Conservation (phyloP, 305 asterid genomes). For the Euphrasia arctica region DNA sequence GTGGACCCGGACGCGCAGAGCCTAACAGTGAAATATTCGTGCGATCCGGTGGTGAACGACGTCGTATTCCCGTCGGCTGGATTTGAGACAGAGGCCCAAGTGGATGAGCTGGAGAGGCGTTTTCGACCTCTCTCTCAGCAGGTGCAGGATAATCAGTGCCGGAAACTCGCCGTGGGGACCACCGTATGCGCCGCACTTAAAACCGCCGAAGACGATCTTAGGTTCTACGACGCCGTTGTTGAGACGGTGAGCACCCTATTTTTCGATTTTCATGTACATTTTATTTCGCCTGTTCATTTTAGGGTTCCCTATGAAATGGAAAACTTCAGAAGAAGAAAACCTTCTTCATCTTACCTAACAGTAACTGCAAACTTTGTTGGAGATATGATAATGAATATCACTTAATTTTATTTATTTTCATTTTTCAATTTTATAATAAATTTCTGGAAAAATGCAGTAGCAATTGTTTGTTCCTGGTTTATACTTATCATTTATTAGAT, state of each 20-base stretch:
- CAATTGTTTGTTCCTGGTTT: no score
- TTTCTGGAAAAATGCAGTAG: no score
- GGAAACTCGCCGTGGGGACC: conserved; percentile 29
- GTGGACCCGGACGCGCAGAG: conserved; percentile 25
- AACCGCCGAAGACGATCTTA: conserved; percentile 33
- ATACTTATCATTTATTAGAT: no score
- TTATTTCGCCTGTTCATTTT: background rate
- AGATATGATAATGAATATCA: no score
- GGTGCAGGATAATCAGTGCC: conserved; percentile 50
- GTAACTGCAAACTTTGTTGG: background rate
- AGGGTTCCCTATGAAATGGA: background rate
- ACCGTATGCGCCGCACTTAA: conserved; percentile 45
- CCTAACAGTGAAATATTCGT: conserved; percentile 32
- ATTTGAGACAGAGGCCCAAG: conserved; percentile 32
- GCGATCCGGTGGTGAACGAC: conserved; percentile 26
- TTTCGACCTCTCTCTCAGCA: conserved; percentile 50
- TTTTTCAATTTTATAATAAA: no score
- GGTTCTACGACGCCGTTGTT: conserved; percentile 52
- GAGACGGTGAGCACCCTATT: conserved; percentile 39
- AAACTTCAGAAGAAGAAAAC: background rate
- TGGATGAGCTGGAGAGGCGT: conserved; percentile 37
- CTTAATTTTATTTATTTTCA: no score
- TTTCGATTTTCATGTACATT: background rate
- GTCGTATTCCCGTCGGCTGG: conserved; percentile 22
- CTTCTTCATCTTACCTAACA: background rate